Base-by-base conservation (phyloP, 2,329 filamentous ascomycete species). In the Claviceps sp. region DNA sequence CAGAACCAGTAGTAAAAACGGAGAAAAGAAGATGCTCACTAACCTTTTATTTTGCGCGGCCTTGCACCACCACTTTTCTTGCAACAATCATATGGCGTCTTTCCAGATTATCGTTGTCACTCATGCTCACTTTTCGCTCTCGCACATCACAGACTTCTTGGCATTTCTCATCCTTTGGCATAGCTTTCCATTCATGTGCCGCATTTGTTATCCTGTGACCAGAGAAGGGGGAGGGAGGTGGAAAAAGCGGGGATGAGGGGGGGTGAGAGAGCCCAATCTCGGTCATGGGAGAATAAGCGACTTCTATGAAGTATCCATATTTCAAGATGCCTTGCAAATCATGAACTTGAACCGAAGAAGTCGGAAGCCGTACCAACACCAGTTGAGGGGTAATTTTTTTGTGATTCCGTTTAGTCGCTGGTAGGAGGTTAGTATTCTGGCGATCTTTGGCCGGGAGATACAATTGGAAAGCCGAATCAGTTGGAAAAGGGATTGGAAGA, bases 331-430 rank as follows among this genome's bases (percentile, higher is more conserved):
- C 10, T 65, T 64, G 51, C 17, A 62, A 11, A 67, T 68, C 67
- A 70, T 68, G 68, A 72, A 66, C 68, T 70, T 69, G 62, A 69
- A 69, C 66, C 65, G 64, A 70, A 69, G 61, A 62, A 64, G 63
- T 66, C 4, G 59, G 66, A 66, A 71, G 61, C 64, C 66, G 61
- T 62, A 62, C 65, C 61, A 69, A 64, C 65, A 66, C 64, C 67
- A 19, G 11, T 38, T 45, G n/a, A 34, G 22, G 59, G 3, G 1
- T 45, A 5, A 68, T 53, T 60, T 61, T 62, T 47, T 47, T 8
- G 62, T 62, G 58, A 65, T 63, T 59, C 62, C 60, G 67, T 75
- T 77, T 77, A 78, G 68, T 75, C 76, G 65, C 76, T 78, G 55
- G 7, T 50, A 47, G 52, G 55, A 19, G 26, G 70, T 77, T 69